Conservation (phyloP, 306 rosid species). For the Mimosa pudica region DNA sequence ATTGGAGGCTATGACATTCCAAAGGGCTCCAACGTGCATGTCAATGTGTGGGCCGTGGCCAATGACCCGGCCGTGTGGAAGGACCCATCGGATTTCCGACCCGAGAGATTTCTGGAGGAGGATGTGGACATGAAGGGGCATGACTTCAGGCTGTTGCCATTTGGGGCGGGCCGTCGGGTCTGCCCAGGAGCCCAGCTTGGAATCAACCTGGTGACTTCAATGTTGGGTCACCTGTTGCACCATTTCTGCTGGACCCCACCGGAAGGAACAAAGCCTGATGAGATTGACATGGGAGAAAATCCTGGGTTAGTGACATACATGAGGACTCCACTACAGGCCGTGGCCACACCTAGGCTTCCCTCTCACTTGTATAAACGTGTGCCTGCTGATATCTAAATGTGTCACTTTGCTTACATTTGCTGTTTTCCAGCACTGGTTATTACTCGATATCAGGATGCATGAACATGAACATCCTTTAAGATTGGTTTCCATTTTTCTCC, state of each 20-base stretch:
- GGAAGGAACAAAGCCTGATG: conserved; percentile 55
- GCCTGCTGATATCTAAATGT: conserved; percentile 47
- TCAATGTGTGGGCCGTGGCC: conserved; percentile 86
- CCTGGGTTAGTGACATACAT: conserved; percentile 86
- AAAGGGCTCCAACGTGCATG: conserved; percentile 81
- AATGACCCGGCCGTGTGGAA: conserved; percentile 79
- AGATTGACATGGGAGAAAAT: conserved; percentile 76
- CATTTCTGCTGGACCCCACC: conserved; percentile 72
- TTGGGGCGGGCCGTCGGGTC: conserved; percentile 82
- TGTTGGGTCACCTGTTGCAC: conserved; percentile 86
- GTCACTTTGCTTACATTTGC: background rate
- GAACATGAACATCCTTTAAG: background rate
- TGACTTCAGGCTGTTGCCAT: conserved; percentile 72
- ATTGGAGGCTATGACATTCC: conserved; percentile 88
- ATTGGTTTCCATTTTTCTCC: background rate
- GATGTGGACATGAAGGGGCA: conserved; percentile 96
- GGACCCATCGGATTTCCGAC: conserved; percentile 66
- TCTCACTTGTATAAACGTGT: conserved; percentile 67
- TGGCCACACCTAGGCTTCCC: conserved; percentile 75
- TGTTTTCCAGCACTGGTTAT: background rate
- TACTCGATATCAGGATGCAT: background rate
- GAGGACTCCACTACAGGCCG: conserved; percentile 65
- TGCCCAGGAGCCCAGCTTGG: conserved; percentile 94
- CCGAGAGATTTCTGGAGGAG: conserved; percentile 82
- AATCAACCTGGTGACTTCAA: conserved; percentile 73